Base-by-base conservation (phyloP, 2,329 filamentous ascomycete species). In the Aspergillus flavus region DNA sequence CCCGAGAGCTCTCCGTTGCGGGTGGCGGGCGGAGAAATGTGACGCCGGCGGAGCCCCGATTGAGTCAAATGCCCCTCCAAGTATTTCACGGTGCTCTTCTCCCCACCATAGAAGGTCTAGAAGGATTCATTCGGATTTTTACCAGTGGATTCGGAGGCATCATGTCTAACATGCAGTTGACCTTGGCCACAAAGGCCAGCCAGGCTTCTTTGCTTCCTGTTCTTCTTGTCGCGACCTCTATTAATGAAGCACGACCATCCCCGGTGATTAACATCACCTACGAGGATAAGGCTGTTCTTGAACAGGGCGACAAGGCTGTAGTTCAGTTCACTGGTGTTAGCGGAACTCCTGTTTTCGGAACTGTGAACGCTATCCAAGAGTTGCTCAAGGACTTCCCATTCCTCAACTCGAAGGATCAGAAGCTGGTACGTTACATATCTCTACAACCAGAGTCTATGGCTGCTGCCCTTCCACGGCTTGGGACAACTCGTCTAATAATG, bases 201-300 rank as follows among this genome's bases (percentile, higher is more conserved):
- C 77, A 79, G 65, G 74, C 80, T 41, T 69, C 72, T 6, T 59
- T 80, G 48, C 71, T 81, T n/a, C 80, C 80, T 19, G 76, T 76
- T 41, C 67, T 80, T 21, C 69, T 82, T 50, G 73, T 80, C 63
- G 79, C 77, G 12, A 74, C 75, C 34, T 80, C 77, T 7, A 71
- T 79, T 65, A 80, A 80, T 55, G 73, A 77, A 68, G 73, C 75
- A 12, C 73, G 75, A 23, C 72, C 74, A 6, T 73, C 63, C 46
- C 73, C 74, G 5, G 72, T 73, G 23, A 73, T 82, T 61, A 65
- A 69, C 32, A 77, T 81, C 64, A 72, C 65, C 58, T 79, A 76
- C 58, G 75, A 81, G 65, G 78, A 81, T 59, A 72, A 71, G 41
- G 71, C 74, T 32, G 48, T 74, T 43, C 73, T 79, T 26, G 66